Evolutionary conservation across 371 early-diverging fungal genomes (phyloP).

Genomic region (Mortierella sp.): DNA sequence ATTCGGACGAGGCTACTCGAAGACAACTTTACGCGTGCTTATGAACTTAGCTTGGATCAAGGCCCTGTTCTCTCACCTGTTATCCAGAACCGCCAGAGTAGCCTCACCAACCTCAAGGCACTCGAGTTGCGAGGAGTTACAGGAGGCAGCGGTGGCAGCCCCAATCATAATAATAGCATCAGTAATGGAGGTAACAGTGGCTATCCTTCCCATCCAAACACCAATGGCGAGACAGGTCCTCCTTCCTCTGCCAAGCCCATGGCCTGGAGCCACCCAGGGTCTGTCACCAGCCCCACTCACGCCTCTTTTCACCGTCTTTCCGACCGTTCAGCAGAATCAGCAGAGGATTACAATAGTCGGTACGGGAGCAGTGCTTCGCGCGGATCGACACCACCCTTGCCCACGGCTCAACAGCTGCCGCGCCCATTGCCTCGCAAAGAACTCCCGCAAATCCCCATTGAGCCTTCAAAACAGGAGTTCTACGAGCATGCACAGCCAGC

Average conservation of each 20-base stretch:
- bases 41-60: slow-evolving; percentile 15
- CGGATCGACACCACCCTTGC: no score
- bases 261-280: neutral
- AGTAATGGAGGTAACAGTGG: neutral
- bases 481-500: no score
- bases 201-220: neutral
- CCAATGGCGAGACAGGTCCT: neutral
- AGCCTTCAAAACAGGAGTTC: no score
- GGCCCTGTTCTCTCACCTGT: neutral
- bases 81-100: neutral
- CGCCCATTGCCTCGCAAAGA: no score
- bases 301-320: neutral
- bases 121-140: neutral
- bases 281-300: slow-evolving; percentile 1
- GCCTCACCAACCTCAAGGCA: slow-evolving; percentile 5
- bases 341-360: no score
- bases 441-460: no score
- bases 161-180: neutral
- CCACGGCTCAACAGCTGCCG: no score
- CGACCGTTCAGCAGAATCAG: no score
- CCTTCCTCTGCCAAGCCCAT: neutral
- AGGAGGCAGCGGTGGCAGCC: neutral
- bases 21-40: slow-evolving; percentile 28
- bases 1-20: slow-evolving; percentile 24
- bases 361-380: no score